Conservation (phyloP, 495 filamentous ascomycete species). For the Tuber brumale region DNA sequence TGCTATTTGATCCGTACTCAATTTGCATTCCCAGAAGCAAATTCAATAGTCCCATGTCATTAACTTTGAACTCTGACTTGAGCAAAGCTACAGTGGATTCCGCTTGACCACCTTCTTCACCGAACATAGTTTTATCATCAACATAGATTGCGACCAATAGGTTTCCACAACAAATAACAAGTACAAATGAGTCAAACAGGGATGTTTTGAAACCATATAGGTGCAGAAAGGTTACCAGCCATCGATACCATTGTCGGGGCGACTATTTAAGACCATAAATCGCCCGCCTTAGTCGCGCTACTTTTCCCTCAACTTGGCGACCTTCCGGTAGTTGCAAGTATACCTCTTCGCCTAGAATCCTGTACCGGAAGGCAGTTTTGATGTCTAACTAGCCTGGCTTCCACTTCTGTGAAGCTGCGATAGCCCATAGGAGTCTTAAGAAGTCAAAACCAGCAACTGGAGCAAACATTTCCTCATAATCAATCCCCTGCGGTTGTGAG, state of each 20-base stretch:
- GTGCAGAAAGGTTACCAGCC: slow-evolving; percentile 17
- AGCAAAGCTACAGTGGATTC: too few species aligned
- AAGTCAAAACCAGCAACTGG: too few species aligned
- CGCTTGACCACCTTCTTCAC: too few species aligned
- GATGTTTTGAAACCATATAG: slow-evolving; percentile 7
- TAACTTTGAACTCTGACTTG: slow-evolving; percentile 10
- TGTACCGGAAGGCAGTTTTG: slow-evolving; percentile 23
- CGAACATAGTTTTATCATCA: too few species aligned
- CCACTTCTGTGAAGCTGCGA: slow-evolving; percentile 7
- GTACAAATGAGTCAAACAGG: slow-evolving; percentile 12
- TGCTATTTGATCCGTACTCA: background rate
- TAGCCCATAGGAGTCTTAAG: slow-evolving; percentile 15
- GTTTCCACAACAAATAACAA: too few species aligned
- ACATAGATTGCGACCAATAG: too few species aligned
- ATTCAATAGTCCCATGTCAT: background rate
- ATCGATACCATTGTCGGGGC: slow-evolving; percentile 19
- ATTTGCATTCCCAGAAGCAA: slow-evolving; percentile 8
- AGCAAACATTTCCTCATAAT: slow-evolving; percentile 41
- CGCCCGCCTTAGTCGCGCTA: background rate
- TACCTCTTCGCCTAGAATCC: too few species aligned
- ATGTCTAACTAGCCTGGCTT: slow-evolving; percentile 22
- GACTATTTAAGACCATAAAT: slow-evolving; percentile 35
- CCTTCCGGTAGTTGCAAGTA: slow-evolving; percentile 26
- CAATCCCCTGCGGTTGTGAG: slow-evolving; percentile 32
- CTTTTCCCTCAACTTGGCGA: slow-evolving; percentile 9